These are phyloP conservation scores for Cladosporium halotolerans DNA, from an alignment of 2,329 filamentous ascomycete genomes.

Conservation along the genomic window DNA sequence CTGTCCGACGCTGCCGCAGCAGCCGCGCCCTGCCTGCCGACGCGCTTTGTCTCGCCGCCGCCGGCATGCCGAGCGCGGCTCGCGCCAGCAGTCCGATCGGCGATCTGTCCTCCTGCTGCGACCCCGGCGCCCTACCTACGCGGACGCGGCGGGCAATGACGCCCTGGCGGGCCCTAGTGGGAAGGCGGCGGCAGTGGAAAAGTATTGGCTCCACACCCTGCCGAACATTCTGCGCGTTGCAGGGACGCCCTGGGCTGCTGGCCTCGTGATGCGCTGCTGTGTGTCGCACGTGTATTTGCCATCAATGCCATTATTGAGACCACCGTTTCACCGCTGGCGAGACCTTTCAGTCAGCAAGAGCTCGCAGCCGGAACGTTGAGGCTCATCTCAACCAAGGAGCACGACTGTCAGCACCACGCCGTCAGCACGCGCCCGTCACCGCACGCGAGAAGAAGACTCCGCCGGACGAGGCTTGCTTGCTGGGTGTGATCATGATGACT, in stretches of 20 bases:
- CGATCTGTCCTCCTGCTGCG: neutral
- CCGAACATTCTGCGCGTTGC: neutral
- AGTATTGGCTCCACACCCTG: constrained; percentile 1
- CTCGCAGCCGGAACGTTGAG: neutral
- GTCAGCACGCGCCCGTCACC: too few species aligned
- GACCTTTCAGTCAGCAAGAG: neutral
- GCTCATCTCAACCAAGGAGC: too few species aligned
- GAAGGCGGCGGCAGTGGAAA: neutral
- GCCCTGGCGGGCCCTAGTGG: neutral
- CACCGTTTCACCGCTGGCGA: neutral
- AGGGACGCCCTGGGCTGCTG: neutral
- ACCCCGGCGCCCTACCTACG: neutral
- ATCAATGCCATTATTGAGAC: constrained; percentile 8
- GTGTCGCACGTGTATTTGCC: neutral
- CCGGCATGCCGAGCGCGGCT: constrained; percentile 9
- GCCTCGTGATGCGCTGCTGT: neutral
- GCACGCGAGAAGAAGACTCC: too few species aligned
- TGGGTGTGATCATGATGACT: neutral
- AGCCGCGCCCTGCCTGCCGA: neutral
- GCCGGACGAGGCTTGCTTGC: too few species aligned
- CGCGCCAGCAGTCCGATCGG: neutral
- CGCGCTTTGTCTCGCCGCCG: constrained; percentile 2
- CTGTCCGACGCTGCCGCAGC: too few species aligned
- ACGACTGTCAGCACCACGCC: too few species aligned
- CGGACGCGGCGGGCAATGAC: constrained; percentile 2